phyloP scores from a whole-genome alignment of 306 rosid species.

The Prinsepia uniflora region DNA sequence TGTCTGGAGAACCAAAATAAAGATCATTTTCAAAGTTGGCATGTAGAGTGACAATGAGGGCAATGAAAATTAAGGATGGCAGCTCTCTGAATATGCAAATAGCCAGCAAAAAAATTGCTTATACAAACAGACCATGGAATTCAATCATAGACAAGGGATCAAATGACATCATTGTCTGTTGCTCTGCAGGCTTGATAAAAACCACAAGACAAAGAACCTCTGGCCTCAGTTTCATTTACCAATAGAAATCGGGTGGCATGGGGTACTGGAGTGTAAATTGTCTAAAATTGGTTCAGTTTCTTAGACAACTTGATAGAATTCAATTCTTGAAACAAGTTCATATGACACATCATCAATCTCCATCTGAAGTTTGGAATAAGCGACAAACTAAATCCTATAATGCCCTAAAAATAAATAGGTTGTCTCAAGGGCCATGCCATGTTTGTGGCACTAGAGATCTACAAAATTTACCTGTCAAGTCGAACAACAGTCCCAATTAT shows the following conservation, averaged over 20 bases:
- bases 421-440: background rate
- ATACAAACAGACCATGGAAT: background rate
- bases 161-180: background rate
- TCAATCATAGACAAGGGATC: background rate
- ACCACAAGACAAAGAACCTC: background rate
- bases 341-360: background rate
- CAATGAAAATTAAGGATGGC: background rate
- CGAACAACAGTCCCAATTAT: constrained; percentile 70
- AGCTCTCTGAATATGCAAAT: background rate
- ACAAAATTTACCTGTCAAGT: constrained; percentile 66
- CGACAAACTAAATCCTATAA: no score
- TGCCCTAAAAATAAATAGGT: no score
- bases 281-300: background rate
- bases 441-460: background rate
- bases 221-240: background rate
- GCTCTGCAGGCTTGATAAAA: background rate
- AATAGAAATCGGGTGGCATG: constrained; percentile 3
- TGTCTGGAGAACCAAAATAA: constrained; percentile 9
- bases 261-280: background rate
- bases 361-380: background rate
- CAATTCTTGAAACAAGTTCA: background rate
- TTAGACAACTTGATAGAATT: background rate
- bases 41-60: background rate
- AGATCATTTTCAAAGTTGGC: background rate
- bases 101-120: background rate